Conservation (phyloP, 1,284 basidiomycete genomes). For the Moniliophthora roreri region DNA sequence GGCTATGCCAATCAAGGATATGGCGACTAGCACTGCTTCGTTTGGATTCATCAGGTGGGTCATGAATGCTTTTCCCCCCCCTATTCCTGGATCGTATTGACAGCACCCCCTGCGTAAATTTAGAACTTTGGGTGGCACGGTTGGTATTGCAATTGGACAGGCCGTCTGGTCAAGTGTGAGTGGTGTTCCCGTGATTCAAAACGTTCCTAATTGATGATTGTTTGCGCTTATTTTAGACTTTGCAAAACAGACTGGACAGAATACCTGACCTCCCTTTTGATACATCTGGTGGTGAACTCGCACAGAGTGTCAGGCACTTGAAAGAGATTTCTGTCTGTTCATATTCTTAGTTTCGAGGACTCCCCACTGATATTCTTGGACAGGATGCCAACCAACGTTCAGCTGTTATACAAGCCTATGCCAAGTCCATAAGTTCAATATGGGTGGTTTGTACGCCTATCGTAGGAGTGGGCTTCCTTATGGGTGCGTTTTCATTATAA, state of each 20-base stretch:
- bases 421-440: constrained; percentile 65
- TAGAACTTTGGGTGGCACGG: constrained; percentile 75
- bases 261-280: constrained; percentile 50
- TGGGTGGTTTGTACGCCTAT: constrained; percentile 73
- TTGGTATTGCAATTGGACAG: constrained; percentile 74
- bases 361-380: constrained; percentile 5
- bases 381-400: constrained; percentile 49
- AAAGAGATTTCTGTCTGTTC: constrained; percentile 52
- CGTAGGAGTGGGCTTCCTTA: constrained; percentile 53
- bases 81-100: not conserved
- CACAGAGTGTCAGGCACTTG: constrained; percentile 52
- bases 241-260: constrained; percentile 45
- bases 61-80: not conserved
- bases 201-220: not conserved
- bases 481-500: constrained; percentile 39
- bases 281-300: constrained; percentile 55
- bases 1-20: constrained; percentile 79
- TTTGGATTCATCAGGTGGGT: constrained; percentile 70
- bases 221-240: constrained; percentile 32
- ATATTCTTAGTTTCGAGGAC: constrained; percentile 4
- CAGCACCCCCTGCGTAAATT: constrained; percentile 1
- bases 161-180: constrained; percentile 64
- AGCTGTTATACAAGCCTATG: constrained; percentile 68
- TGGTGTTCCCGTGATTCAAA: constrained; percentile 10
- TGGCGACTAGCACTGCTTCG: constrained; percentile 74